A percentile compares a stretch with the other conserved stretches of the same genome.
Conservation (phyloP, 2,329 filamentous ascomycete genomes). For the Aspergillus texensis region DNA sequence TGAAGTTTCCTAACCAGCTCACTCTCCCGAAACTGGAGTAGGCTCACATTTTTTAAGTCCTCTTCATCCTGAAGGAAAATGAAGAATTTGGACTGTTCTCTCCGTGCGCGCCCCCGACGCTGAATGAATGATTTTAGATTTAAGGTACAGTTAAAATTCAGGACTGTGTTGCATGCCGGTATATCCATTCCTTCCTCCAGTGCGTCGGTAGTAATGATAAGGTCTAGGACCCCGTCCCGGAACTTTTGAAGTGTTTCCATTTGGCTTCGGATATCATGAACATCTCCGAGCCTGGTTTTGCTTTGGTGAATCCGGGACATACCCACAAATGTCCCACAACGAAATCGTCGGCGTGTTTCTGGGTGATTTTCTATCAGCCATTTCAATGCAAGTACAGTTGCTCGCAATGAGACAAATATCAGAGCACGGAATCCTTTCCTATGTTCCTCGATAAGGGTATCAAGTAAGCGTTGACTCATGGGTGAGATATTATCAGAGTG, state of each 20-base stretch:
- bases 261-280: neutral
- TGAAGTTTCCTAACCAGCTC: neutral
- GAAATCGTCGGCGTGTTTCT: neutral
- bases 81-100: neutral
- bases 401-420: conserved; percentile 8
- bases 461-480: neutral
- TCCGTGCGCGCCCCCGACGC: conserved; percentile 3
- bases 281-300: neutral
- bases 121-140: conserved; percentile 12
- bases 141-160: neutral
- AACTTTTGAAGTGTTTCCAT: conserved; percentile 8
- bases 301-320: neutral
- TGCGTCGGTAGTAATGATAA: conserved; percentile 6
- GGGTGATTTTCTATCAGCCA: conserved; percentile 1
- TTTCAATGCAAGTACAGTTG: conserved; percentile 5
- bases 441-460: conserved; percentile 2
- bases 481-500: neutral
- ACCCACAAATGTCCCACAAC: conserved; percentile 9
- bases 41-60: neutral
- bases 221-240: neutral
- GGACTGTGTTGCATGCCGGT: conserved; percentile 4
- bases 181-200: conserved; percentile 12
- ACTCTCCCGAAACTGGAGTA: neutral
- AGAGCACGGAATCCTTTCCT: conserved; percentile 8
- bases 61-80: neutral